These are phyloP conservation scores for Penicillium sp. DNA, from an alignment of 2,329 filamentous ascomycete species.

Conservation along the genomic window DNA sequence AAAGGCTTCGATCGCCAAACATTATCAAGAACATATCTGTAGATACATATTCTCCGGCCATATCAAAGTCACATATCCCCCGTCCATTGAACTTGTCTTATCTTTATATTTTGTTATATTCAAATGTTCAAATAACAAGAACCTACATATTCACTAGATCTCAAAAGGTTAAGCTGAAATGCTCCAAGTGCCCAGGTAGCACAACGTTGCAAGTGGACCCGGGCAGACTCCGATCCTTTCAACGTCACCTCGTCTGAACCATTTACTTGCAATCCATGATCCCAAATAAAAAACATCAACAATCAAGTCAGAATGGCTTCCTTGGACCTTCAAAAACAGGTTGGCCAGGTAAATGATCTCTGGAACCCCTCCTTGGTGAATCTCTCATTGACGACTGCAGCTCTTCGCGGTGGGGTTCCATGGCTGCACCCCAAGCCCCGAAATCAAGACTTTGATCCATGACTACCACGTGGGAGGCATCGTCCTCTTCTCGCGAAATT, in stretches of 20 bases:
- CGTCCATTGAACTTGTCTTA: background rate
- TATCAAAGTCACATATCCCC: background rate
- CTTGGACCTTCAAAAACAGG: conserved; percentile 29
- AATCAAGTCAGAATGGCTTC: conserved; percentile 18
- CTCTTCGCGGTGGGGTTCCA: conserved; percentile 48
- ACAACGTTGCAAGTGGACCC: conserved; percentile 3
- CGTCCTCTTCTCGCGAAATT: conserved; percentile 45
- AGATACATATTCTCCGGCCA: background rate
- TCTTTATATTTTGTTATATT: background rate
- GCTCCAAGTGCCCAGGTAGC: background rate
- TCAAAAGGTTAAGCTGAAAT: background rate
- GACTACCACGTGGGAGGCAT: conserved; percentile 43
- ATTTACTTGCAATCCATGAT: background rate
- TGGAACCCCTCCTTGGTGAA: background rate
- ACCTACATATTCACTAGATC: background rate
- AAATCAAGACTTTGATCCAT: conserved; percentile 45
- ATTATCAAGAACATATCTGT: background rate
- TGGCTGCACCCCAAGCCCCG: conserved; percentile 37
- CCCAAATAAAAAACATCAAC: background rate
- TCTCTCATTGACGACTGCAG: conserved; percentile 22
- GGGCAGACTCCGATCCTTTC: background rate
- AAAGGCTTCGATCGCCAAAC: background rate
- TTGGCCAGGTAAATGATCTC: conserved; percentile 32
- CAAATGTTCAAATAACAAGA: background rate
- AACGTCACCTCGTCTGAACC: conserved; percentile 1